Base-by-base conservation (phyloP, 805 yeast species). In the Starmerella apis region DNA sequence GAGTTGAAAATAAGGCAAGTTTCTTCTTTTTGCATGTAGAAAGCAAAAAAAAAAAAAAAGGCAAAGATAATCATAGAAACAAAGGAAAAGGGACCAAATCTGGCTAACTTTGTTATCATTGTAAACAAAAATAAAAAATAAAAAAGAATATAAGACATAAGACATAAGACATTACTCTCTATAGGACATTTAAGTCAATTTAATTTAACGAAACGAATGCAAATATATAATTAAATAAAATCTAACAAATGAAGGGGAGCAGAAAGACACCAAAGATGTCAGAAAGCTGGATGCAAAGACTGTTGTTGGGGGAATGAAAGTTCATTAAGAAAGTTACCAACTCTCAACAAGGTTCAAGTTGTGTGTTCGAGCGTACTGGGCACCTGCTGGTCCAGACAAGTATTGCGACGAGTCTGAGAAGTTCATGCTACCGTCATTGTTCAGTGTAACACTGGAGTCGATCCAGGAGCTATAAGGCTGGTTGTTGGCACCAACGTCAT, bases 281-380 rank as follows among this genome's bases (percentile, higher is more conserved):
- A 9, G 30, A 27, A 31, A 7, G 14, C 11, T 31, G 35, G n/a
- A 33, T 33, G 37, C 37, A 33, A 33, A 33, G 37, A 33, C 13
- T 27, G 31, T n/a, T n/a, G 31, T 9, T 9, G 35, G n/a, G 16
- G n/a, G 35, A 13, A 18, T 9, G 11, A 5, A 11, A 31, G 35
- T 31, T 31, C 14, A 9, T 11, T 8, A 28, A 27, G 10, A 8
- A 28, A 16, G 4, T 33, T 33, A 55, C 59, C 59, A 55, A 24
- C 37, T 18, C 25, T 11, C 13, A 10, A 28, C 42, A 4, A 54
- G 16, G 10, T 35, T 19, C 24, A 49, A 49, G 42, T 56, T 24
- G 11, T 45, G 23, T 3, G 59, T 47, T n/a, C 43, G 38, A n/a
- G 53, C 59, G 23, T 25, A 52, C 37, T 57, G 59, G 19, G 51